Evolutionary conservation across 2,329 filamentous ascomycete genomes (phyloP).

Genomic region (Grosmannia penicillata): DNA sequence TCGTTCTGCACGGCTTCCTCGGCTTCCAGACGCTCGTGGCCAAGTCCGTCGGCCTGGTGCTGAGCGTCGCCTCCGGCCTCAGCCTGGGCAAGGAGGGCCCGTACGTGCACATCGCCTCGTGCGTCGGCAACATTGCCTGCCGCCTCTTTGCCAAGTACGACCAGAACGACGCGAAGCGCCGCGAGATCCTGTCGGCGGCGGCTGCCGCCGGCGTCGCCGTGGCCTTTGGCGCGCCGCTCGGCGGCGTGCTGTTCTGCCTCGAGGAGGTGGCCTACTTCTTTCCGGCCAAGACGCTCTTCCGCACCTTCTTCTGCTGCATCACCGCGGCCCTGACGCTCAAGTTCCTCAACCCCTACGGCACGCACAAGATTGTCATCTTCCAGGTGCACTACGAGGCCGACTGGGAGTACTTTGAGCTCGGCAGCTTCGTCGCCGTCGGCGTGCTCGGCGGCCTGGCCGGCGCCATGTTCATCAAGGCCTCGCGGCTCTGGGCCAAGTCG

Average conservation of each 20-base stretch:
- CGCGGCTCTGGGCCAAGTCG: slow-evolving; percentile 72
- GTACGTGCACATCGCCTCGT: slow-evolving; percentile 94
- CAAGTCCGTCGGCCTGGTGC: slow-evolving; percentile 68
- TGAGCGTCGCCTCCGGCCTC: slow-evolving; percentile 84
- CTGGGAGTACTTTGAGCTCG: slow-evolving; percentile 88
- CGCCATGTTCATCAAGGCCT: slow-evolving; percentile 93
- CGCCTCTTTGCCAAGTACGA: slow-evolving; percentile 92
- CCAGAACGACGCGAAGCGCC: slow-evolving; percentile 81
- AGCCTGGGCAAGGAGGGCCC: slow-evolving; percentile 91
- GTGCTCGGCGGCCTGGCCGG: slow-evolving; percentile 72
- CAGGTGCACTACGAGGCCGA: slow-evolving; percentile 81
- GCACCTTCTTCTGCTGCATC: slow-evolving; percentile 97
- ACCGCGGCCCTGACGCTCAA: slow-evolving; percentile 82
- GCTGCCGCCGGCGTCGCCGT: slow-evolving; percentile 87
- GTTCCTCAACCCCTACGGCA: slow-evolving; percentile 91
- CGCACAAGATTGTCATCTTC: slow-evolving; percentile 91
- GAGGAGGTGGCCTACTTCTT: slow-evolving; percentile 98
- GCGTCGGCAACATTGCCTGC: slow-evolving; percentile 88
- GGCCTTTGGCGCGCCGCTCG: slow-evolving; percentile 77
- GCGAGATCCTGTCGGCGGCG: slow-evolving; percentile 85
- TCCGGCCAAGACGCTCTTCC: slow-evolving; percentile 89
- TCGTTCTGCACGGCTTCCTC: slow-evolving; percentile 90
- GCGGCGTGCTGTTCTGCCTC: slow-evolving; percentile 80
- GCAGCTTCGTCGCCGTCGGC: slow-evolving; percentile 73
- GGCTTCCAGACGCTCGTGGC: slow-evolving; percentile 74